A percentile compares a stretch with the other conserved stretches of the same genome.
phyloP scores from a whole-genome alignment of 331 rosid genomes.

The Arachis monticola region DNA sequence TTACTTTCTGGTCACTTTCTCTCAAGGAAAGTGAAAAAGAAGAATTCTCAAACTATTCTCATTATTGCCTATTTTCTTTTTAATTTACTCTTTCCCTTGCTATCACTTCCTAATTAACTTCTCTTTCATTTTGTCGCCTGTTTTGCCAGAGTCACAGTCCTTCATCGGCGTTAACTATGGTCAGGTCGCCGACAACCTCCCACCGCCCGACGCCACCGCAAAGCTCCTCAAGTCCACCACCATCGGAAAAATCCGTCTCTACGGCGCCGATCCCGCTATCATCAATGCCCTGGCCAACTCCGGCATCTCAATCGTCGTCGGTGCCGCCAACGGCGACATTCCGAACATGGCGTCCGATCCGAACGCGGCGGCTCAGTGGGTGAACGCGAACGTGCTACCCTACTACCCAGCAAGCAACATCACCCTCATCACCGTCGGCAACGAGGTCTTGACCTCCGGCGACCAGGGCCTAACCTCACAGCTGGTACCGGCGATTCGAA shows the following conservation, averaged over 20 bases:
- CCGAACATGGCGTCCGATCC: constrained; percentile 70
- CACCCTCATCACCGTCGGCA: constrained; percentile 75
- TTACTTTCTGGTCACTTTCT: constrained; percentile 27
- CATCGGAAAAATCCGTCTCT: constrained; percentile 68
- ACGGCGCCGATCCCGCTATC: constrained; percentile 68
- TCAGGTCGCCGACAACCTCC: constrained; percentile 76
- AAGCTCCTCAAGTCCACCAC: constrained; percentile 72
- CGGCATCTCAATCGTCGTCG: constrained; percentile 67
- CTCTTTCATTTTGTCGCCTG: neutral
- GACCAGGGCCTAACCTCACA: constrained; percentile 61
- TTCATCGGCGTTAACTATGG: constrained; percentile 90
- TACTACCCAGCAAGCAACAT: constrained; percentile 75
- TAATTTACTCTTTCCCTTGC: neutral
- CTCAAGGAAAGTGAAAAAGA: neutral
- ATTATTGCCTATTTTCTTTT: neutral
- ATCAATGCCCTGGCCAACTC: constrained; percentile 69
- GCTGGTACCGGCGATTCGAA: constrained; percentile 79
- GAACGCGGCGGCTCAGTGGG: constrained; percentile 70
- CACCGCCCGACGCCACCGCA: constrained; percentile 57
- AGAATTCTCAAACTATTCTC: neutral
- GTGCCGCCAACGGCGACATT: constrained; percentile 68
- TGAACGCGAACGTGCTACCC: constrained; percentile 65
- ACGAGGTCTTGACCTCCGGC: constrained; percentile 66
- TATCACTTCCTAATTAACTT: neutral
- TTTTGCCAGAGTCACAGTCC: constrained; percentile 72